phyloP scores from a whole-genome alignment of 306 rosid genomes.

The Gynostemma pentaphyllum region DNA sequence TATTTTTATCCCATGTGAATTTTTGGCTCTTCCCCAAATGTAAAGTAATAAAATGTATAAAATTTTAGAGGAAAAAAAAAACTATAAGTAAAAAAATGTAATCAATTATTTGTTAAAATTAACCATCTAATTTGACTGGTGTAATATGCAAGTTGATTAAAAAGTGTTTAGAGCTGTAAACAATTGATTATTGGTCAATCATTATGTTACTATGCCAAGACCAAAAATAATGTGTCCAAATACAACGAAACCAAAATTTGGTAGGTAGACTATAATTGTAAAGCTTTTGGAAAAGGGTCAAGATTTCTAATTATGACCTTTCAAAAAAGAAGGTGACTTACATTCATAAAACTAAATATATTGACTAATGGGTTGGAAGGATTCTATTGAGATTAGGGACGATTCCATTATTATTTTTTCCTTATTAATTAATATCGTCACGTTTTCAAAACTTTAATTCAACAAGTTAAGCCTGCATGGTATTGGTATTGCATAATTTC shows the following conservation, averaged over 20 bases:
- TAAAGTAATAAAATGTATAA: too few species aligned
- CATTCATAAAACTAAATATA: neutral
- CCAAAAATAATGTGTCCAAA: too few species aligned
- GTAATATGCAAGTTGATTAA: neutral
- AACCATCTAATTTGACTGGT: too few species aligned
- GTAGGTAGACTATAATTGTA: too few species aligned
- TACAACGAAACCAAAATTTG: conserved; percentile 4
- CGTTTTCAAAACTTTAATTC: neutral
- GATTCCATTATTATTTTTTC: neutral
- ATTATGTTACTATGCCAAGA: too few species aligned
- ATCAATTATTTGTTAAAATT: too few species aligned
- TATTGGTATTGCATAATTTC: too few species aligned
- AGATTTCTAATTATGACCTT: conserved; percentile 7
- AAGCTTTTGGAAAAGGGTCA: neutral
- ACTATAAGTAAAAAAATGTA: too few species aligned
- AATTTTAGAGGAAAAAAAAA: too few species aligned
- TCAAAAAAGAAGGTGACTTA: neutral
- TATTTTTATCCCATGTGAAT: too few species aligned
- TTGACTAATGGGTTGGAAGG: conserved; percentile 2
- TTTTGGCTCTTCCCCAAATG: too few species aligned
- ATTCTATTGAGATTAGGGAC: neutral
- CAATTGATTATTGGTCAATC: neutral
- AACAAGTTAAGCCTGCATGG: too few species aligned
- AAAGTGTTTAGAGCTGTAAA: conserved; percentile 1
- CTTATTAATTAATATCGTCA: neutral